A percentile compares a stretch with the other conserved stretches of the same genome.
These are phyloP conservation scores for Diaporthe humulicola DNA, from an alignment of 2,329 filamentous ascomycete genomes.

Conservation along the genomic window DNA sequence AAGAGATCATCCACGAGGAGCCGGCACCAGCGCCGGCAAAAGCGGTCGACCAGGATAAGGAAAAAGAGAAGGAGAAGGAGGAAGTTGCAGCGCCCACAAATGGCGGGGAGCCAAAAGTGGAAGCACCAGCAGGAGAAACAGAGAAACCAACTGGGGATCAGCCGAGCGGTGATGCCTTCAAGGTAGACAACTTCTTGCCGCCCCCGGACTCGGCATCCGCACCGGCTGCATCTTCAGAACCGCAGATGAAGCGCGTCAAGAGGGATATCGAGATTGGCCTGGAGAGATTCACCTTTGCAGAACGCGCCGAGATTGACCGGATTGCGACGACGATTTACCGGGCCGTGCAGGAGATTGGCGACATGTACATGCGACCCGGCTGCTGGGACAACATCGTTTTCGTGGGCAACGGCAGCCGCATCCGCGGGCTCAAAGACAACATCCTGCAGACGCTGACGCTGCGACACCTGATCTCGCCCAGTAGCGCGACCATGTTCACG, in stretches of 20 bases:
- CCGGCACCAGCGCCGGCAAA: conserved; percentile 53
- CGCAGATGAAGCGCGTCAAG: conserved; percentile 68
- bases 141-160: conserved; percentile 34
- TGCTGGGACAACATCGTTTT: conserved; percentile 95
- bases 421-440: conserved; percentile 87
- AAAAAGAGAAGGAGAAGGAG: neutral
- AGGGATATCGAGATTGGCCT: conserved; percentile 82
- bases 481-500: conserved; percentile 95
- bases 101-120: conserved; percentile 41
- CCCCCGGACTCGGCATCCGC: conserved; percentile 41
- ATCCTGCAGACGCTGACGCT: conserved; percentile 83
- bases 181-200: conserved; percentile 42
- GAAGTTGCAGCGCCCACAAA: conserved; percentile 17
- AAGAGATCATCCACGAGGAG: conserved; percentile 74
- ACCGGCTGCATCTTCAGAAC: conserved; percentile 51
- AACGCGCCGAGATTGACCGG: conserved; percentile 81
- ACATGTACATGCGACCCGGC: conserved; percentile 84
- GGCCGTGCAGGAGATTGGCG: conserved; percentile 84
- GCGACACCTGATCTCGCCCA: conserved; percentile 92
- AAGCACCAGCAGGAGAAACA: conserved; percentile 37
- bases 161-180: conserved; percentile 34
- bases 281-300: conserved; percentile 79
- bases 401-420: conserved; percentile 84
- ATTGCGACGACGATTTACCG: conserved; percentile 88
- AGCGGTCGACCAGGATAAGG: conserved; percentile 37